These are phyloP conservation scores for Melaleuca alternifolia DNA, from an alignment of 345 rosid genomes.

Conservation along the genomic window DNA sequence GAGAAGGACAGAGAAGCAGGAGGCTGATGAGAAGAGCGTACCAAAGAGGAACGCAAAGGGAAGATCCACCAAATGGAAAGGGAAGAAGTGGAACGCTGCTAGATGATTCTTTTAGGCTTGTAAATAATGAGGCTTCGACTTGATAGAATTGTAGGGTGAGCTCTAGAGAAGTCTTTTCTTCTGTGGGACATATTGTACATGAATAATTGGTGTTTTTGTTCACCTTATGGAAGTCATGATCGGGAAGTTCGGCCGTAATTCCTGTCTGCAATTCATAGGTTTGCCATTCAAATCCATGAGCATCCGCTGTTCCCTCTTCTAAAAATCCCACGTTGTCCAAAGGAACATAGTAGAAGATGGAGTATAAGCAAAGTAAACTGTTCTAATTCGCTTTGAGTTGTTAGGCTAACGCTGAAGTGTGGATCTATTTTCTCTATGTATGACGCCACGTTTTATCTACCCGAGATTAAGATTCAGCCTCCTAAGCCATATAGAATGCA, in stretches of 20 bases:
- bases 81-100: not conserved
- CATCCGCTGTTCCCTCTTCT: not conserved
- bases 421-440: not conserved
- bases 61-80: not conserved
- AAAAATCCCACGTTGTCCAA: not conserved
- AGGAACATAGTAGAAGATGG: not conserved
- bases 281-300: not conserved
- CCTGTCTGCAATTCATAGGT: not conserved
- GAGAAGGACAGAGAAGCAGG: not conserved
- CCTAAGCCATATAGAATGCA: slow-evolving; percentile 91
- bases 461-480: slow-evolving; percentile 46
- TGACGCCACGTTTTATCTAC: slow-evolving; percentile 4
- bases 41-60: not conserved
- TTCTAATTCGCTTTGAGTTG: not conserved
- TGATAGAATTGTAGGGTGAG: not conserved
- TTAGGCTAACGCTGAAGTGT: not conserved
- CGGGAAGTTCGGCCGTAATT: not conserved
- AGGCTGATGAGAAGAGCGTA: not conserved
- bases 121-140: not conserved
- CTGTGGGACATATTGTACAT: not conserved
- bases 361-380: not conserved
- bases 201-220: not conserved
- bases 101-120: not conserved
- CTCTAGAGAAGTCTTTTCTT: not conserved
- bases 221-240: not conserved